Base-by-base conservation (phyloP, 2,329 filamentous ascomycete genomes). In the Dactylellina cionopaga region DNA sequence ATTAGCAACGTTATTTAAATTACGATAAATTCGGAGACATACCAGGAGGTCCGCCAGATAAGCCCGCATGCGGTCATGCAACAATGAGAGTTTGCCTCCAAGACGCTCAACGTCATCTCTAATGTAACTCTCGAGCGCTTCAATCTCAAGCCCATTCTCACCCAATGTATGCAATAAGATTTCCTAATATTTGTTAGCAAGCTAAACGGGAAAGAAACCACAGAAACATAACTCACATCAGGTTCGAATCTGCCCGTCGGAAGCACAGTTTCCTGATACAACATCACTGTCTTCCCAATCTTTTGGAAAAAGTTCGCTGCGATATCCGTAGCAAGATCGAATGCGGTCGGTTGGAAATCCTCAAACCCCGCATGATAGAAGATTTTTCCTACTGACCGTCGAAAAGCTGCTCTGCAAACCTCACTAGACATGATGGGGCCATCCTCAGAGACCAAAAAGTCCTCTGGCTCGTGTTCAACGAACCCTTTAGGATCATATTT, bases 291-390 rank as follows among this genome's bases (percentile, higher is more conserved):
- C 69, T 86, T 86, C 13, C 90, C 88, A 7, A 99, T 84, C 79
- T 96, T 96, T 66, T 88, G 85, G 77, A 99, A 96, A 79, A 94
- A 99, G 76, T 96, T 91, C 2, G 89, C 89, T 0, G 93, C 92
- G 56, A 97, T 87, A 76, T 96, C 92, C 0, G 95, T 96, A 35
- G 96, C 87, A 0, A 91, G 87, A 76, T 99, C 95, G 27, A 99
- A 83, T 25, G 95, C 94, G 39, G 93, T 96, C 11, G 95, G 95
- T 79, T 99, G 95, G 74, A 96, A 91, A 79, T 99, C 95, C 80
- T 99, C 95, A 75, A 98, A 99, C 0, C 95, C 95, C 39, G 92
- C 91, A 79, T 96, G 92, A 78, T 97, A 99, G 77, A 97, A 94
- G 46, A 99, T 88, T 81, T 98, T 96, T 66, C 90, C 93, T 15